phyloP scores from a whole-genome alignment of 176 grass and related monocot species.

The Carex kokanica region DNA sequence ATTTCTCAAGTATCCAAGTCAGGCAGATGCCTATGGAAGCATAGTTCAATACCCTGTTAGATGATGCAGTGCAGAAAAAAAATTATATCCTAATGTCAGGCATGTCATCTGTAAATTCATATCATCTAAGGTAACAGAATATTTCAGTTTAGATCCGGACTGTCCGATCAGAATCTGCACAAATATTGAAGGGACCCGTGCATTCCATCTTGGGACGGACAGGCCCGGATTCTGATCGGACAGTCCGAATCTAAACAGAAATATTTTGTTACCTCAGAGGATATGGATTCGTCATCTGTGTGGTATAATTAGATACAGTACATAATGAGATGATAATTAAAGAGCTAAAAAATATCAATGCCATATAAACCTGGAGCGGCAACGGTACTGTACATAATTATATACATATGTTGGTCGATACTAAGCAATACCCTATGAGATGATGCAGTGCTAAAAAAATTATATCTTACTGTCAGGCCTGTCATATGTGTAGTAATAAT shows the following conservation, averaged over 20 bases:
- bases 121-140: too few relatives aligned
- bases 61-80: background rate
- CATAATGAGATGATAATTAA: background rate
- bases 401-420: too few relatives aligned
- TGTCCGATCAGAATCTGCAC: too few relatives aligned
- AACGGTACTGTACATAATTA: background rate
- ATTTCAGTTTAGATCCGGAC: too few relatives aligned
- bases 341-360: background rate
- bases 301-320: background rate
- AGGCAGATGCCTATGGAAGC: background rate
- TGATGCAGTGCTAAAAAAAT: background rate
- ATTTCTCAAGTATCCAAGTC: background rate
- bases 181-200: too few relatives aligned
- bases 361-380: background rate
- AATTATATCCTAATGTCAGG: background rate
- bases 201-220: too few relatives aligned
- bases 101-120: too few relatives aligned
- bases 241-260: too few relatives aligned
- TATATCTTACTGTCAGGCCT: background rate
- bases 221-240: too few relatives aligned
- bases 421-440: background rate
- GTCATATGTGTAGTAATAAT: background rate
- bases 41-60: background rate
- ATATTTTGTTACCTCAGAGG: too few relatives aligned
- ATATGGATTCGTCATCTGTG: too few relatives aligned